Evolutionary conservation across 768 basidiomycete genomes (phyloP), one percentile per base, ranked within the genome.

Genomic region (Suillus fuscotomentosus): DNA sequence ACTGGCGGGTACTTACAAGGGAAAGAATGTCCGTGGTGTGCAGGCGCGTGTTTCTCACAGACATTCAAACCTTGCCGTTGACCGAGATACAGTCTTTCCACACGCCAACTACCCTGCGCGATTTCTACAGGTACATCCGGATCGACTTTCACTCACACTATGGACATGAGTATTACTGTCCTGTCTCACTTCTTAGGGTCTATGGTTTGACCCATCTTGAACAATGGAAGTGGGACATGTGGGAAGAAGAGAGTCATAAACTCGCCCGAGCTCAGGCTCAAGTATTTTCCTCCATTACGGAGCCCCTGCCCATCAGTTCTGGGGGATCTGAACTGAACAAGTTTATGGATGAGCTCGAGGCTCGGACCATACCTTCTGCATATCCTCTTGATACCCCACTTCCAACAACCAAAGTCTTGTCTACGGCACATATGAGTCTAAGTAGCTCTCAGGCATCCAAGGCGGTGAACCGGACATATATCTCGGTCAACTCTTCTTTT

Each of bases 121-220:
- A 89, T 71, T 99, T 99, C 77, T 97, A 96, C 75, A 90, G 96
- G 15, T 98, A 90, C 73, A 87, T 99, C 63, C 89, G 96, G 2
- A 86, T 99, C 71, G 95, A 98, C 75, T 98, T 99, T 73, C 85
- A 91, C 59, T 91, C 93, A 0, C 91, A 95, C 72, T 99, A 97
- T 70, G 93, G 95, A 22, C 91, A 86, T 70, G 97, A 99, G 76
- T 99, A 91, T 78, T 99, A 95, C 74, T 99, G 97, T 71, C 97
- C 97, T 0, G 82, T 99, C 20, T 95, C 93, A 0, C 85, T 98
- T 1, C 83, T 99, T 20, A 89, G 95, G 36, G 95, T 97, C 1
- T 99, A 95, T 66, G 97, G 97, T 6, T 87, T 97, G 61, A 98
- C 95, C 1, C 95, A 99, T 78, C 88, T 99, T 67, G 96, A 99